Conservation (phyloP, 371 early-diverging fungal species). For the Gilbertella persicaria region DNA sequence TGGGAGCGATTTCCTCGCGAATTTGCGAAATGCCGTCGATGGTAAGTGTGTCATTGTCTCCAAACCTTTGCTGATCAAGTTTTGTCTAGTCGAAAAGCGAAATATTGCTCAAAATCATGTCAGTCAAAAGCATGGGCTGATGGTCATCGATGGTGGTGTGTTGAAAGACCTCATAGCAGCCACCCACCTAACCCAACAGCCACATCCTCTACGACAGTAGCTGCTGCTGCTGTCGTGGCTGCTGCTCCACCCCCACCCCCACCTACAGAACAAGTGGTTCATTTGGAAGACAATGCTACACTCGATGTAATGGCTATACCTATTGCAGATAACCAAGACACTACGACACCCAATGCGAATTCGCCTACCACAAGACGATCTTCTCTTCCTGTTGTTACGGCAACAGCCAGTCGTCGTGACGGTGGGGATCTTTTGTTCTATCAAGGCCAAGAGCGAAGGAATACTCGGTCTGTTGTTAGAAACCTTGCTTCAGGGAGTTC, state of each 20-base stretch:
- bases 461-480: conserved; percentile 22
- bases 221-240: conserved; percentile 34
- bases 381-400: conserved; percentile 19
- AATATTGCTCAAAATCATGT: conserved; percentile 76
- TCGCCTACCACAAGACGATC: conserved; percentile 17
- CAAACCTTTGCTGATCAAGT: neutral
- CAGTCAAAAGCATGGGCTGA: conserved; percentile 79
- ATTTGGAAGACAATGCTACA: conserved; percentile 25
- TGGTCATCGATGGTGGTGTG: conserved; percentile 83
- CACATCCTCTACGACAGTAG: conserved; percentile 36
- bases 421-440: conserved; percentile 27
- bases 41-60: no score
- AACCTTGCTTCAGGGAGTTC: conserved; percentile 35
- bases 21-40: conserved; percentile 81
- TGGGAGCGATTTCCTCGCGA: conserved; percentile 78
- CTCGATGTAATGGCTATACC: conserved; percentile 31
- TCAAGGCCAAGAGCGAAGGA: conserved; percentile 28
- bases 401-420: conserved; percentile 20
- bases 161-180: conserved; percentile 53
- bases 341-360: conserved; percentile 1
- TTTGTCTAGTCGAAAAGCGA: conserved; percentile 63
- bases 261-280: conserved; percentile 38
- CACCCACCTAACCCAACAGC: conserved; percentile 31
- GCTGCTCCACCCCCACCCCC: conserved; percentile 34
- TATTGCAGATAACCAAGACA: conserved; percentile 20